Evolutionary conservation across 169 alveolate species (phyloP), one percentile per base, ranked within the genome.

Genomic region (Plasmodium blacklocki): DNA sequence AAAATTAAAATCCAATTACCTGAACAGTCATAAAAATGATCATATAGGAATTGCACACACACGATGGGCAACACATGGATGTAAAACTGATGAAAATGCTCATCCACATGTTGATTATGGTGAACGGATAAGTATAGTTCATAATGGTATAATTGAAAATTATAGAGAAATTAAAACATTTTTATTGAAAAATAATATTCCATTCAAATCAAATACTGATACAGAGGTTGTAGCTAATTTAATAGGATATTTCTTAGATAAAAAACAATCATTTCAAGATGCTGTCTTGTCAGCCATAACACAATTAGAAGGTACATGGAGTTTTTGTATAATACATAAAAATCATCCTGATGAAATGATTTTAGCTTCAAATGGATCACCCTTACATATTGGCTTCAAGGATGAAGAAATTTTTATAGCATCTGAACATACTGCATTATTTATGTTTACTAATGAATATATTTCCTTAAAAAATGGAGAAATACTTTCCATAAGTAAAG

Each of bases 21-120:
- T 87, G 32, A 68, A 89, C 43, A 90, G 93, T 47, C 99, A 98
- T 91, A 75, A 71, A 64, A 92, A 93, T 71, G 93, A 95, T 83
- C 89, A 70, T 73, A 94, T 97, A 5, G 99, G 99, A 14, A 98
- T 98, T 49, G 99, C 99, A 8, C 99, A 98, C 92, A 98, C 99
- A 39, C 92, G 99, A 52, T 98, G 99, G 99, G 99, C 99, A 0
- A 98, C 99, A 0, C 98, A 98, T 93, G 99, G 99, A 18, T 97
- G 97, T 4, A 97, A 97, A 73, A 97, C 99, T 2, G 99, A 98
- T 76, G 93, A 90, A 39, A 98, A 98, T 91, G 99, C 99, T 29
- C 99, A 98, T 93, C 99, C 99, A 18, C 99, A 98, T 93, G 92
- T 89, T 63, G 99, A 98, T 90, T 91, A 94, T 58, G 91, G 93